phyloP scores from a whole-genome alignment of 768 basidiomycete species.

The Russula emetica region DNA sequence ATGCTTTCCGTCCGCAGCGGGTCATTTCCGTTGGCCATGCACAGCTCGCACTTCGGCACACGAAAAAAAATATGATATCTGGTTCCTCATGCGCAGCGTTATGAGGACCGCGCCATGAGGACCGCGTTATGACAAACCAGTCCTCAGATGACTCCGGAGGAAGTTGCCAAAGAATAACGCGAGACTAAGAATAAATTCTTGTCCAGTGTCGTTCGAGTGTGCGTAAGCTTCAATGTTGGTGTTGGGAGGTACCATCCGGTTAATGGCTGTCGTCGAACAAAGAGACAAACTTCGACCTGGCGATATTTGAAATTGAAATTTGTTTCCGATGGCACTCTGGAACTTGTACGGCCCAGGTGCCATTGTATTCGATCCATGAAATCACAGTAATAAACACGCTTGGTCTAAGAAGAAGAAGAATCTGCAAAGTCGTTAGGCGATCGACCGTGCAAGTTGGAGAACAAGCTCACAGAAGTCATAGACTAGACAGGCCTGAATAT shows the following conservation, averaged over 20 bases:
- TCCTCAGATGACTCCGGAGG: constrained; percentile 85
- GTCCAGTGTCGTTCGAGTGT: constrained; percentile 84
- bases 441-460: neutral
- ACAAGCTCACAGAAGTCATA: constrained; percentile 30
- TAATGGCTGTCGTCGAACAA: constrained; percentile 96
- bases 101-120: too few relatives aligned
- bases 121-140: constrained; percentile 29
- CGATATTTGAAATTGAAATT: neutral
- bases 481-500: constrained; percentile 29
- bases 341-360: neutral
- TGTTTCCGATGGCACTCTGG: neutral
- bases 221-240: constrained; percentile 94
- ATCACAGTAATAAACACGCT: neutral
- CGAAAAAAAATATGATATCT: too few relatives aligned
- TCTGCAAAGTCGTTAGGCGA: constrained; percentile 3
- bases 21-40: too few relatives aligned
- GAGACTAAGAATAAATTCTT: constrained; percentile 95
- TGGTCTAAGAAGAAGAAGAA: neutral
- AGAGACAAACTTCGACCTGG: constrained; percentile 31
- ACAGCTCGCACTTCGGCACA: too few relatives aligned
- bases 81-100: too few relatives aligned
- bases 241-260: constrained; percentile 93
- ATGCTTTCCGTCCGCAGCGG: too few relatives aligned
- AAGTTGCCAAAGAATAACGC: constrained; percentile 97
- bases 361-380: neutral